Base-by-base conservation (phyloP, 2,329 filamentous ascomycete species). In the Colletotrichum caudatum region DNA sequence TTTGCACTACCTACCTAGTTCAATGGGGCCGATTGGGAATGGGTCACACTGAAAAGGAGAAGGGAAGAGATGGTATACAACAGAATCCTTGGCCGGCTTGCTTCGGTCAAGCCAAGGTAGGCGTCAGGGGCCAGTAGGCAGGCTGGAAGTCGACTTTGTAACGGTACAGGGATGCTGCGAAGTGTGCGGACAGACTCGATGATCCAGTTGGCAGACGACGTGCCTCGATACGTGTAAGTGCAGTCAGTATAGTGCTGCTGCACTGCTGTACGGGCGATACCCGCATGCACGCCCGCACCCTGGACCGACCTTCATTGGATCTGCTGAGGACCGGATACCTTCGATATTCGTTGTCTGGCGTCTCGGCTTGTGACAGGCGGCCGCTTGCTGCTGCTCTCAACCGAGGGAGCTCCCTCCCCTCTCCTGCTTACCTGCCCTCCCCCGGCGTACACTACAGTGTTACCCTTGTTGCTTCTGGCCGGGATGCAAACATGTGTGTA, bases 41-140 rank as follows among this genome's bases (percentile, higher is more conserved):
- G 53, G 69, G 59, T n/a, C n/a, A 54, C 53, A 33, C 48, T 46
- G 58, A 29, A 26, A 44, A 50, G 29, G 58, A n/a, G 20, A n/a
- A 18, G n/a, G 9, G 23, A 41, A 53, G 58, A 63, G 68, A 68
- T 68, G 68, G 64, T 51, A 69, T 48, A 65, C 59, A 64, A 39
- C 41, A 26, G 33, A 23, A 44, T 53, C 65, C 69, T 61, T 59
- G 69, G 20, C 33, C 53, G 18, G 35, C 6, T 54, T 41, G 53
- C 35, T 39, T 53, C n/a, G 35, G 53, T 64, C n/a, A 53, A 41
- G 62, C 29, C 35, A 46, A 48, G 61, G 26, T 44, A 44, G 41
- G 41, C 41, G 29, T 16, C 66, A 59, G n/a, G 35, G 44, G 5
- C 41, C 26, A 44, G 46, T 29, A 23, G 41, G 51, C 51, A 61